Conservation (phyloP, 768 basidiomycete genomes). For the Boletus vinaceobasis region DNA sequence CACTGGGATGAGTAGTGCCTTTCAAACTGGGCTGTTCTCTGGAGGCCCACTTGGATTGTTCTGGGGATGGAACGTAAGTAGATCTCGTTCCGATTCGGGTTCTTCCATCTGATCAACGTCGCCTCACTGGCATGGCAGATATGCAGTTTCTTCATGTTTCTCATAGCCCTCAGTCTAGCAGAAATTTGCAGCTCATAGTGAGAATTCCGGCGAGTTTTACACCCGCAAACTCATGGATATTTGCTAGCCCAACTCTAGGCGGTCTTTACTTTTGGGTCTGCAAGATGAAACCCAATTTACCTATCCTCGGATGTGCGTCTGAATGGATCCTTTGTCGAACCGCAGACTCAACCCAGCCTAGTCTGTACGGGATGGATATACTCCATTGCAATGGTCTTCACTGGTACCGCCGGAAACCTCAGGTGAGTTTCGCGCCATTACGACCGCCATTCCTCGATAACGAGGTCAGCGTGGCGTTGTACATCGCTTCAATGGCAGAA, state of each 20-base stretch:
- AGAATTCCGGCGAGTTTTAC: constrained; percentile 11
- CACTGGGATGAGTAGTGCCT: constrained; percentile 58
- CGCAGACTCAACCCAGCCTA: constrained; percentile 4
- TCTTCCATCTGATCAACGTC: background rate
- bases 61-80: constrained; percentile 60
- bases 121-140: constrained; percentile 30
- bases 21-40: constrained; percentile 56
- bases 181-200: constrained; percentile 60
- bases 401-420: constrained; percentile 56
- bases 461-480: constrained; percentile 44
- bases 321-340: background rate
- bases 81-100: background rate
- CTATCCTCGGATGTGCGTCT: constrained; percentile 49
- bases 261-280: constrained; percentile 64
- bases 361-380: constrained; percentile 56
- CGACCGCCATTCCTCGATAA: background rate
- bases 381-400: constrained; percentile 58
- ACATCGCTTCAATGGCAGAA: constrained; percentile 51
- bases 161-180: constrained; percentile 53
- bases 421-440: constrained; percentile 31
- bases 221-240: constrained; percentile 1
- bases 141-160: constrained; percentile 56
- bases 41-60: constrained; percentile 57
- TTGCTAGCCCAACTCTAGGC: constrained; percentile 50
- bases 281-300: constrained; percentile 53